Evolutionary conservation across 345 rosid species (phyloP).

Genomic region (Laguncularia racemosa): DNA sequence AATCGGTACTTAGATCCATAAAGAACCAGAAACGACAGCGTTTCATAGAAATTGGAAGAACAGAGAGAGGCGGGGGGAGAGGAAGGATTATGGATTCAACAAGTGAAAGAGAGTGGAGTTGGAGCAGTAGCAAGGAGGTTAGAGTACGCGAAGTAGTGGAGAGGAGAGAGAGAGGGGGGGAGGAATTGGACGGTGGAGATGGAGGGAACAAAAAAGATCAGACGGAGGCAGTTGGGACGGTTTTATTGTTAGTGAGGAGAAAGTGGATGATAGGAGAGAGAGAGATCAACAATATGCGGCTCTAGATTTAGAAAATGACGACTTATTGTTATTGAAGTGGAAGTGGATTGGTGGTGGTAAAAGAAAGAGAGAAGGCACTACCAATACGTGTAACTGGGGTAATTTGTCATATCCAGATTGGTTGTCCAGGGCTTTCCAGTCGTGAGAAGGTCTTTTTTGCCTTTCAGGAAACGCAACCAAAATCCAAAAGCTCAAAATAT

Average conservation of each 20-base stretch:
- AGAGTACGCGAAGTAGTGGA: background rate
- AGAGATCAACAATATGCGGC: conserved; percentile 12
- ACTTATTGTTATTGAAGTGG: no score
- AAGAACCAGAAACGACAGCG: conserved; percentile 6
- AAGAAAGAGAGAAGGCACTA: no score
- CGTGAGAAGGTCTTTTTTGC: no score
- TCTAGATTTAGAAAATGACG: background rate
- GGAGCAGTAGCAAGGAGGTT: background rate
- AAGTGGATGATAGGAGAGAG: background rate
- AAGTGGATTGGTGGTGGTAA: no score
- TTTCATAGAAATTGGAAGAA: background rate
- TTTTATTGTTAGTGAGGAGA: conserved; percentile 7
- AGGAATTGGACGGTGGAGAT: conserved; percentile 20
- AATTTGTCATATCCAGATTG: no score
- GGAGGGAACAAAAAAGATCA: conserved; percentile 9
- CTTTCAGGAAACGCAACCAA: no score
- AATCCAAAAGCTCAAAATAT: no score
- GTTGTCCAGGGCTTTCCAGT: no score
- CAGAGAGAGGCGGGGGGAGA: background rate
- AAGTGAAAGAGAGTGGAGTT: background rate
- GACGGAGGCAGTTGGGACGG: conserved; percentile 25
- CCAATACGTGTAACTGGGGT: no score
- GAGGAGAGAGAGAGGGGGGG: background rate
- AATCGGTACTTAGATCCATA: no score
- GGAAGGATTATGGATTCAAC: background rate